Evolutionary conservation across 208 protist genomes (phyloP).

Genomic region (Wallacemonas collosoma): DNA sequence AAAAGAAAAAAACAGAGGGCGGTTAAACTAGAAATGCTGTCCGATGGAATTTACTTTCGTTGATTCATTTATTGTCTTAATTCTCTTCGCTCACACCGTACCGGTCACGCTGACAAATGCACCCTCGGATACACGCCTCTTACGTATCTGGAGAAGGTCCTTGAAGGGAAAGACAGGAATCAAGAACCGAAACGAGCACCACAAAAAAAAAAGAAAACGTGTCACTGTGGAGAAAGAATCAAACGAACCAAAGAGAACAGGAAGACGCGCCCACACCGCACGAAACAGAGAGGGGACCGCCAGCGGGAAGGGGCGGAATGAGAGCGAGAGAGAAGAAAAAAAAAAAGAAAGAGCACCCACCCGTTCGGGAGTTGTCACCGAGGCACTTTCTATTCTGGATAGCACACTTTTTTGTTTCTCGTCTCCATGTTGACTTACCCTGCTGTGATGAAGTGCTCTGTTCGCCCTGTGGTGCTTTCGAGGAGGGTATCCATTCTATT

Average conservation of each 20-base stretch:
- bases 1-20: conserved; percentile 11
- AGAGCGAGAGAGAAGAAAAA: background rate
- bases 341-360: background rate
- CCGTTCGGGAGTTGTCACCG: background rate
- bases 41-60: conserved; percentile 10
- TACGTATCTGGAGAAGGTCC: too few species aligned
- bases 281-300: background rate
- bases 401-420: conserved; percentile 1
- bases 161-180: conserved; percentile 16
- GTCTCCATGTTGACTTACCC: conserved; percentile 13
- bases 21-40: conserved; percentile 1
- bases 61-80: conserved; percentile 3
- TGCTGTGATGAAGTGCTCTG: background rate
- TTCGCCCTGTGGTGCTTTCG: background rate
- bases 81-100: conserved; percentile 22
- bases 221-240: background rate
- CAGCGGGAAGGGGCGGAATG: background rate
- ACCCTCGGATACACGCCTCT: background rate
- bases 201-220: conserved; percentile 4
- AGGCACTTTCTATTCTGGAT: background rate
- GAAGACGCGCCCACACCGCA: background rate
- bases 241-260: conserved; percentile 15
- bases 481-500: background rate
- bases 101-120: background rate
- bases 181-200: conserved; percentile 13